phyloP scores from a whole-genome alignment of 2,329 filamentous ascomycete species.

The Iodosphaeria phyllophila region DNA sequence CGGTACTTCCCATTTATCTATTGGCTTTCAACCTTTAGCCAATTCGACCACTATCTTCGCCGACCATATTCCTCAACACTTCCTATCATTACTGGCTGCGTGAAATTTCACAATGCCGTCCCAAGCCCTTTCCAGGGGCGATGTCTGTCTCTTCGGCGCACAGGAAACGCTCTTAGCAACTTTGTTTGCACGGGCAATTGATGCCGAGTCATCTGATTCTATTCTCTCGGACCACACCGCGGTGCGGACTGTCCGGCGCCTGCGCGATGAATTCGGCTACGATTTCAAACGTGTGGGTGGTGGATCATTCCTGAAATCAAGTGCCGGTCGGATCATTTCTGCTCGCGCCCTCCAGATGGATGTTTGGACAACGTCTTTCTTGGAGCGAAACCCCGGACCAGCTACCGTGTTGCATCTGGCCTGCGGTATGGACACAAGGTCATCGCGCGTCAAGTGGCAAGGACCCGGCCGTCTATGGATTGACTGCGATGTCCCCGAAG shows the following conservation, averaged over 20 bases:
- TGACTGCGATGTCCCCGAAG: too few species aligned
- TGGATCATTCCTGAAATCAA: too few species aligned
- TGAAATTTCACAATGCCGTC: too few species aligned
- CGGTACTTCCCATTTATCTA: too few species aligned
- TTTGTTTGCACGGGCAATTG: background rate
- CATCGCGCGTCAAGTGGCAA: constrained; percentile 1
- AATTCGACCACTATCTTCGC: too few species aligned
- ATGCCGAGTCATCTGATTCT: background rate
- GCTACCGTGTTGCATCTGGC: constrained; percentile 2
- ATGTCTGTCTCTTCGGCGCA: background rate
- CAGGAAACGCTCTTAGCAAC: background rate
- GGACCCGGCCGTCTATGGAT: background rate
- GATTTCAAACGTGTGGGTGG: background rate
- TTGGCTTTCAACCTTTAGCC: too few species aligned
- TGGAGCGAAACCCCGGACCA: constrained; percentile 1
- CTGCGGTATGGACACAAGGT: constrained; percentile 1
- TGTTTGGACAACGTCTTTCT: background rate
- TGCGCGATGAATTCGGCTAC: background rate
- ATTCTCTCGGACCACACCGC: background rate
- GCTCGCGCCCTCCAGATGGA: background rate
- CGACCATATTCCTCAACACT: too few species aligned
- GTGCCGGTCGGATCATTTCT: background rate
- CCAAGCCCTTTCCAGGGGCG: background rate
- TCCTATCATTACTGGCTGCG: too few species aligned
- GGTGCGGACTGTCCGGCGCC: background rate